Evolutionary conservation across 352 stramenopile genomes (phyloP).

Genomic region (Aphanomyces invadans): DNA sequence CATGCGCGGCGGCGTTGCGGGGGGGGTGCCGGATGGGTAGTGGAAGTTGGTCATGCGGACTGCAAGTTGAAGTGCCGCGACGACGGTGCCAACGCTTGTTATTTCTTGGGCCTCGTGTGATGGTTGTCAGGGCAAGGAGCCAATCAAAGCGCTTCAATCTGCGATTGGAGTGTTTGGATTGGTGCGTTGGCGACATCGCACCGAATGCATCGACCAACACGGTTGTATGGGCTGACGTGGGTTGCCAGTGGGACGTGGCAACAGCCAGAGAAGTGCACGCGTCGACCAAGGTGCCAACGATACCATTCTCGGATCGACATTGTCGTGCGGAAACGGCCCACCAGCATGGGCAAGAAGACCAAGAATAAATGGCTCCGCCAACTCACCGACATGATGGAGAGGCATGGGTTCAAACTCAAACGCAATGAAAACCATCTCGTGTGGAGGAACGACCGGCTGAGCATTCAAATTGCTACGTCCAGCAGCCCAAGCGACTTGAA

Average conservation of each 20-base stretch:
- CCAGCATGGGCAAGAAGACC: slow-evolving; percentile 22
- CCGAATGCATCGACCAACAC: neutral
- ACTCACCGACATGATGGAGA: slow-evolving; percentile 23
- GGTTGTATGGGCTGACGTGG: neutral
- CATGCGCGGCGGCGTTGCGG: no score
- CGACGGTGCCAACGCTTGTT: neutral
- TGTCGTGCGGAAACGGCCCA: neutral
- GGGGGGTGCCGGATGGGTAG: neutral
- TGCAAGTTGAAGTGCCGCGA: neutral
- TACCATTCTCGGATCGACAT: neutral
- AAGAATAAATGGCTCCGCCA: slow-evolving; percentile 23
- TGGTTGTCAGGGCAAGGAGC: neutral
- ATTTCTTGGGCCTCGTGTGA: no score
- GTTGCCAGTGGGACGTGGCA: neutral
- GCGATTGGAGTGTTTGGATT: neutral
- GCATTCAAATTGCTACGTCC: slow-evolving; percentile 22
- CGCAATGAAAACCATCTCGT: slow-evolving; percentile 24
- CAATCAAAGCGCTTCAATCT: neutral
- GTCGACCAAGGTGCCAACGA: neutral
- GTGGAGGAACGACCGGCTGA: slow-evolving; percentile 18
- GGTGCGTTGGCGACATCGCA: no score
- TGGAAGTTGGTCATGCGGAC: neutral
- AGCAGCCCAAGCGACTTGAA: slow-evolving; percentile 25
- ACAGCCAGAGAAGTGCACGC: neutral
- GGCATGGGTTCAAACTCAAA: slow-evolving; percentile 23